These are phyloP conservation scores for Solanum pinnatisectum DNA, from an alignment of 257 asterid genomes.

Conservation along the genomic window DNA sequence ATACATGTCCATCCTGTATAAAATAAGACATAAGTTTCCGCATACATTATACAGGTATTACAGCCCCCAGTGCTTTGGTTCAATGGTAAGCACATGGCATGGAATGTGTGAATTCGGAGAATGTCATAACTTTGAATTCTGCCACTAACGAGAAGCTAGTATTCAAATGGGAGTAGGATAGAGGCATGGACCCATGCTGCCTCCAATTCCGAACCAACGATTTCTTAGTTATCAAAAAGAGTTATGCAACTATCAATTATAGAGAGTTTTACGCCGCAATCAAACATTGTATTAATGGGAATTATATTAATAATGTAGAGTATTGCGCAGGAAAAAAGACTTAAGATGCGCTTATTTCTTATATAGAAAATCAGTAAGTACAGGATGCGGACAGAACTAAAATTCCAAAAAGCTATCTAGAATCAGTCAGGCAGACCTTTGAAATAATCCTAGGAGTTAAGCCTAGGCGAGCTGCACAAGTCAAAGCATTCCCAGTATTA, in stretches of 20 bases:
- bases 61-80: background rate
- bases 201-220: background rate
- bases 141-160: background rate
- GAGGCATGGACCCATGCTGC: background rate
- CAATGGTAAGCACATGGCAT: background rate
- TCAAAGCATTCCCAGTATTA: conserved; percentile 83
- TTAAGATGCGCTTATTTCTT: background rate
- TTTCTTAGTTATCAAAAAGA: background rate
- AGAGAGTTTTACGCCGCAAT: background rate
- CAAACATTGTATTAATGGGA: background rate
- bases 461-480: conserved; percentile 89
- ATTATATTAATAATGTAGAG: background rate
- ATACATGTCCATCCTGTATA: background rate
- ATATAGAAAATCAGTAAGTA: background rate
- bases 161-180: background rate
- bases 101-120: background rate
- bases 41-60: background rate
- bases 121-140: background rate
- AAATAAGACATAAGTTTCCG: background rate
- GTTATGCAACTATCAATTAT: background rate
- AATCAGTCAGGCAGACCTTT: conserved; percentile 37
- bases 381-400: background rate
- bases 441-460: conserved; percentile 71
- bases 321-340: background rate
- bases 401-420: background rate